phyloP scores from a whole-genome alignment of 2,329 filamentous ascomycete genomes.

The Fragosphaeria purpurea region DNA sequence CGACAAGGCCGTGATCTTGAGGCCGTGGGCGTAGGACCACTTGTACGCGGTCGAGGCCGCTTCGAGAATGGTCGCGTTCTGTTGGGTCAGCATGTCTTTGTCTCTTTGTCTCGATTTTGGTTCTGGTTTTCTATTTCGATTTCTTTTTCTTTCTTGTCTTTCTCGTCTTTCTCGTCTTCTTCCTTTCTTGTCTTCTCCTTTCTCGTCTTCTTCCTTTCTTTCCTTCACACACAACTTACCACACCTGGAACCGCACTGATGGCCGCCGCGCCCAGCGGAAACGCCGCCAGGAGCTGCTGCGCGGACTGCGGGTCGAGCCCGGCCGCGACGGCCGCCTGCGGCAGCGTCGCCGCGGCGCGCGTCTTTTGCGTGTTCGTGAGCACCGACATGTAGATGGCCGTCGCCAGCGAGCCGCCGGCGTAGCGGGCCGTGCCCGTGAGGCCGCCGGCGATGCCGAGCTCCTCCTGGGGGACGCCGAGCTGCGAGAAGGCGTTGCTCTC shows the following conservation, averaged over 20 bases:
- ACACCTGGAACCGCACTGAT: slow-evolving; percentile 4
- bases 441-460: slow-evolving; percentile 7
- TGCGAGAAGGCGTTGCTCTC: slow-evolving; percentile 21
- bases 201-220: too few relatives aligned
- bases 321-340: slow-evolving; percentile 2
- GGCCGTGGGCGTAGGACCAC: slow-evolving; percentile 8
- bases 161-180: too few relatives aligned
- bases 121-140: not conserved
- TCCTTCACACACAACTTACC: not conserved
- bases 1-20: slow-evolving; percentile 15
- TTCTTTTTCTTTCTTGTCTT: too few relatives aligned
- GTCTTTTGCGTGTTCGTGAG: slow-evolving; percentile 7
- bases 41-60: slow-evolving; percentile 7
- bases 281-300: not conserved
- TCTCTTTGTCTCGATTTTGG: too few relatives aligned
- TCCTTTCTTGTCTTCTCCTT: too few relatives aligned
- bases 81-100: not conserved
- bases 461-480: slow-evolving; percentile 22
- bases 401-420: slow-evolving; percentile 6
- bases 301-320: slow-evolving; percentile 1
- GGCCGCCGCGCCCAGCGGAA: slow-evolving; percentile 1
- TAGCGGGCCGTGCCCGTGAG: slow-evolving; percentile 5
- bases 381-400: slow-evolving; percentile 3
- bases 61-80: slow-evolving; percentile 11
- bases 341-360: not conserved